These are phyloP conservation scores for Penstemon davidsonii DNA, from an alignment of 257 asterid genomes.

Conservation along the genomic window DNA sequence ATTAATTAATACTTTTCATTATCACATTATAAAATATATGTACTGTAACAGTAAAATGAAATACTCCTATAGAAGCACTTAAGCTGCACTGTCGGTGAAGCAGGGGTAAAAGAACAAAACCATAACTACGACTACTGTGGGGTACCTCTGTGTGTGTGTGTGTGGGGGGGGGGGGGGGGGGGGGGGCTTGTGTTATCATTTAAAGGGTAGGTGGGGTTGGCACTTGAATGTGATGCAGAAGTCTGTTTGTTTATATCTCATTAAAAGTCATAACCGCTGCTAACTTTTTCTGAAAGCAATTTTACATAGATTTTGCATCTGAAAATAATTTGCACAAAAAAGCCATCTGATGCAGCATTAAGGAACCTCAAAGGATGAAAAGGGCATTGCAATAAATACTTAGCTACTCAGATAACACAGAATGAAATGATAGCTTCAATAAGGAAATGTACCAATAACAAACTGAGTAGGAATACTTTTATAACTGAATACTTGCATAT, in stretches of 20 bases:
- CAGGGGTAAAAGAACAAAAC: background rate
- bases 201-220: slow-evolving; percentile 30
- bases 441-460: slow-evolving; percentile 18
- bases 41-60: background rate
- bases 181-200: background rate
- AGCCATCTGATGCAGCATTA: slow-evolving; percentile 18
- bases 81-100: background rate
- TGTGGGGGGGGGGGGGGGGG: too few relatives aligned
- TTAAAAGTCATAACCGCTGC: slow-evolving; percentile 19
- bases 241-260: slow-evolving; percentile 30
- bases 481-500: slow-evolving; percentile 21
- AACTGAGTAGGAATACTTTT: slow-evolving; percentile 27
- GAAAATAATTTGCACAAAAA: slow-evolving; percentile 26
- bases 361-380: slow-evolving; percentile 14
- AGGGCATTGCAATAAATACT: slow-evolving; percentile 9
- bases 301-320: slow-evolving; percentile 33
- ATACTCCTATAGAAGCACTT: background rate
- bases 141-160: slow-evolving; percentile 23
- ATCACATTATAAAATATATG: too few relatives aligned
- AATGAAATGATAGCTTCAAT: slow-evolving; percentile 18
- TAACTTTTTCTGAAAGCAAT: slow-evolving; percentile 31
- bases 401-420: slow-evolving; percentile 8
- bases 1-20: too few relatives aligned
- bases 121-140: slow-evolving; percentile 16
- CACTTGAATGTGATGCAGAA: slow-evolving; percentile 29